Conservation (phyloP, 176 grass and related monocot species). For the Bonia amplexicaulis region DNA sequence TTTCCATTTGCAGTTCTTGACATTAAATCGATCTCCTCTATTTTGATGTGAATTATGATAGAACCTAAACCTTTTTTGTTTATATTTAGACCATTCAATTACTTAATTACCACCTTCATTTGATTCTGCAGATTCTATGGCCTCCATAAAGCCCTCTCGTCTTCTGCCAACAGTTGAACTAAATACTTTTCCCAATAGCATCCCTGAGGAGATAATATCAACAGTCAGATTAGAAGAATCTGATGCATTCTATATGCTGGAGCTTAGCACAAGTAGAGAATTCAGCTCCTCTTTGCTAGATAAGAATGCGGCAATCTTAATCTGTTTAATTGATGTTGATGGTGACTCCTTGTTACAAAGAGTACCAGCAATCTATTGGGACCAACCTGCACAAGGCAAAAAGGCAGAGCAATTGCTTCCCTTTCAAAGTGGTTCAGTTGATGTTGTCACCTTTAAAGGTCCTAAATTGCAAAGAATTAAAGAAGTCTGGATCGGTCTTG, state of each 20-base stretch:
- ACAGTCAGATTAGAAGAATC: constrained; percentile 43
- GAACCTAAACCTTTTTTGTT: not conserved
- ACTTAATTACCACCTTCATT: not conserved
- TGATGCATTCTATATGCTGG: constrained; percentile 69
- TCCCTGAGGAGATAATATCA: constrained; percentile 48
- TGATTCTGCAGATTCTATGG: constrained; percentile 52
- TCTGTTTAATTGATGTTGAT: constrained; percentile 60
- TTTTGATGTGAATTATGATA: not conserved
- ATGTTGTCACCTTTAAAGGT: constrained; percentile 62
- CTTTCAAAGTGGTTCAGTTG: constrained; percentile 68
- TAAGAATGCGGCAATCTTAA: constrained; percentile 58
- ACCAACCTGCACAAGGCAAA: constrained; percentile 18
- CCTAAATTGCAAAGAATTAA: constrained; percentile 60
- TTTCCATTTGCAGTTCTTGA: not conserved
- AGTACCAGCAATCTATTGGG: constrained; percentile 44
- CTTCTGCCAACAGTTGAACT: constrained; percentile 55
- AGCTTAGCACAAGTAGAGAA: constrained; percentile 72
- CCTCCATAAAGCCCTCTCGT: constrained; percentile 57
- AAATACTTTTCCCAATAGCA: constrained; percentile 34
- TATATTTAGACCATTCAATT: not conserved
- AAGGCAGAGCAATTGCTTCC: constrained; percentile 25
- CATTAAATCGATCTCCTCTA: not conserved
- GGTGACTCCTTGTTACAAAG: constrained; percentile 74
- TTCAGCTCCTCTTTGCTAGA: constrained; percentile 68
- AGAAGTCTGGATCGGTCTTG: constrained; percentile 89